Conservation (phyloP, 192 early-diverging fungal genomes). For the Diversispora eburnea region DNA sequence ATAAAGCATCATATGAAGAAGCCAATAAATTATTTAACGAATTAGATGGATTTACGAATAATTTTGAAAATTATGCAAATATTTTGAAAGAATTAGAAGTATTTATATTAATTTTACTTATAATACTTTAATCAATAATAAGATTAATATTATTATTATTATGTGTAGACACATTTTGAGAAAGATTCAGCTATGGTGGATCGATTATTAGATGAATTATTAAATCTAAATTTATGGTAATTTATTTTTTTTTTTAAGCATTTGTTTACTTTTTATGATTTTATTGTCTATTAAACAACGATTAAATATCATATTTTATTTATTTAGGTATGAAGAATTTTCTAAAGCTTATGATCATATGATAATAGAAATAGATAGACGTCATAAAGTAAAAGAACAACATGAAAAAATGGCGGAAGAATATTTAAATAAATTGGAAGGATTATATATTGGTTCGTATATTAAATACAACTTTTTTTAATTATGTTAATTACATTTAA, state of each 20-base stretch:
- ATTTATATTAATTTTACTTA: neutral
- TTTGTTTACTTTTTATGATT: neutral
- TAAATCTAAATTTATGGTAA: constrained; percentile 28
- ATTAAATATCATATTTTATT: neutral
- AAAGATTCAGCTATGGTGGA: constrained; percentile 10
- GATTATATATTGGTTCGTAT: constrained; percentile 27
- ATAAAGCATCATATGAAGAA: constrained; percentile 25
- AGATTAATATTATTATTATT: neutral
- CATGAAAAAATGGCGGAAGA: constrained; percentile 28
- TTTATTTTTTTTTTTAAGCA: neutral
- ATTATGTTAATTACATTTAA: too few species aligned
- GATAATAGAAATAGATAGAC: constrained; percentile 30
- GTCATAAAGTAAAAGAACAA: constrained; percentile 18
- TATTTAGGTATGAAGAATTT: constrained; percentile 32
- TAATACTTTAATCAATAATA: neutral
- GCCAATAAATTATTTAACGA: constrained; percentile 22
- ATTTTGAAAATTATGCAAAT: constrained; percentile 14
- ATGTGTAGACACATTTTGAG: constrained; percentile 24
- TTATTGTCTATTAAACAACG: neutral
- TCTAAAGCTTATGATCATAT: constrained; percentile 27
- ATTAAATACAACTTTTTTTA: neutral
- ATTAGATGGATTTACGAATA: constrained; percentile 14
- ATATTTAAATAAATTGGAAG: constrained; percentile 21
- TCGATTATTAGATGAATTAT: constrained; percentile 26
- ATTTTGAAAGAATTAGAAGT: constrained; percentile 22